Conservation (phyloP, 352 stramenopile genomes). For the Pythium grandisporangium region DNA sequence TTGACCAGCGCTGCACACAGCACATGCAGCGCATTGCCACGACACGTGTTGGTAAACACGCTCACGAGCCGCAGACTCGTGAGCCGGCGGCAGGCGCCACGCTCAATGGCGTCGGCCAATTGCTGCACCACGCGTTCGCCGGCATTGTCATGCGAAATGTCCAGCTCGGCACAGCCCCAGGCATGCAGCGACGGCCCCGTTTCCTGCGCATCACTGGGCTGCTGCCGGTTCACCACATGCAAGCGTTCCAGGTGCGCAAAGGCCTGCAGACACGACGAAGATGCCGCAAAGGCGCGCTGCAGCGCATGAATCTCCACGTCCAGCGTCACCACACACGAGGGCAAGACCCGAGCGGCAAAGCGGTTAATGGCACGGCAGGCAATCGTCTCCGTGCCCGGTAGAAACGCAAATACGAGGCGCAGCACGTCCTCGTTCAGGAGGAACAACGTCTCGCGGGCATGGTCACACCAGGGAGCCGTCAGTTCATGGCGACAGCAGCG, state of each 20-base stretch:
- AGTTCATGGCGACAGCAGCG: too few species aligned
- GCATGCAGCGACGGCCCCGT: constrained; percentile 45
- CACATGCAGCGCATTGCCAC: constrained; percentile 55
- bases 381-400: constrained; percentile 58
- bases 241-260: constrained; percentile 51
- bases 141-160: constrained; percentile 69
- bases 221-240: constrained; percentile 46
- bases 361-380: constrained; percentile 52
- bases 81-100: constrained; percentile 47
- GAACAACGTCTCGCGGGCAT: constrained; percentile 41
- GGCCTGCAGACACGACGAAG: constrained; percentile 31
- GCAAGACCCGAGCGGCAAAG: constrained; percentile 45
- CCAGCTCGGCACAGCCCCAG: constrained; percentile 69
- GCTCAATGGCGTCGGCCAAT: constrained; percentile 55
- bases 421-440: constrained; percentile 66
- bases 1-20: constrained; percentile 59
- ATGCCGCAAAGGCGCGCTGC: constrained; percentile 28
- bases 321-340: constrained; percentile 46
- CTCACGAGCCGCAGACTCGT: constrained; percentile 53
- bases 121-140: constrained; percentile 58
- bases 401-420: constrained; percentile 52
- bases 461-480: not conserved
- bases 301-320: constrained; percentile 44
- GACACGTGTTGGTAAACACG: constrained; percentile 74
- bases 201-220: constrained; percentile 47